These are phyloP conservation scores for Rhazya stricta DNA, from an alignment of 257 asterid species.

Conservation along the genomic window DNA sequence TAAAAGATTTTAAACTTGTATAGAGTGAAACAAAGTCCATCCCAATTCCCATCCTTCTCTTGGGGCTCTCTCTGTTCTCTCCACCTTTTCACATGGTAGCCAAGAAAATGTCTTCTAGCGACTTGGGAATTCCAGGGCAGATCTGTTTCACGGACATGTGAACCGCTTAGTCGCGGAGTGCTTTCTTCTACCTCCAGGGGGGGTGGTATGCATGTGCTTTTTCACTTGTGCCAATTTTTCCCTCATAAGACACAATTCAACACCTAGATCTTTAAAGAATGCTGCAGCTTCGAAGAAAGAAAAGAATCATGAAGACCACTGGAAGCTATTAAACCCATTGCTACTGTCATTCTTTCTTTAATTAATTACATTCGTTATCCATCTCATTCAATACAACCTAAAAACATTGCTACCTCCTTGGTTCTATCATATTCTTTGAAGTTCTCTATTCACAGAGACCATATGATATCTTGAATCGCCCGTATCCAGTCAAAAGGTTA, in stretches of 20 bases:
- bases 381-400: background rate
- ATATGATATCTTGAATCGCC: background rate
- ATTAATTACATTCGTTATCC: background rate
- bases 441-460: background rate
- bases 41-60: slow-evolving; percentile 7
- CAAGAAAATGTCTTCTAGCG: slow-evolving; percentile 33
- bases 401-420: background rate
- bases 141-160: slow-evolving; percentile 64
- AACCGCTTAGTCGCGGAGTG: slow-evolving; percentile 43
- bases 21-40: slow-evolving; percentile 13
- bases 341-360: background rate
- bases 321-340: background rate
- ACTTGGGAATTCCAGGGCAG: slow-evolving; percentile 44
- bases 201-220: slow-evolving; percentile 77
- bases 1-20: slow-evolving; percentile 17
- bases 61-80: slow-evolving; percentile 13
- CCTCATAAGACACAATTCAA: slow-evolving; percentile 17
- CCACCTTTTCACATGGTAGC: slow-evolving; percentile 32
- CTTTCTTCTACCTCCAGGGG: slow-evolving; percentile 27
- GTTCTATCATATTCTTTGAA: background rate
- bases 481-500: slow-evolving; percentile 7
- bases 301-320: background rate
- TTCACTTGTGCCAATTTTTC: slow-evolving; percentile 24
- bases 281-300: background rate
- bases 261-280: background rate